These are phyloP conservation scores for Lichina pygmaea DNA, from an alignment of 495 filamentous ascomycete species.

Conservation along the genomic window DNA sequence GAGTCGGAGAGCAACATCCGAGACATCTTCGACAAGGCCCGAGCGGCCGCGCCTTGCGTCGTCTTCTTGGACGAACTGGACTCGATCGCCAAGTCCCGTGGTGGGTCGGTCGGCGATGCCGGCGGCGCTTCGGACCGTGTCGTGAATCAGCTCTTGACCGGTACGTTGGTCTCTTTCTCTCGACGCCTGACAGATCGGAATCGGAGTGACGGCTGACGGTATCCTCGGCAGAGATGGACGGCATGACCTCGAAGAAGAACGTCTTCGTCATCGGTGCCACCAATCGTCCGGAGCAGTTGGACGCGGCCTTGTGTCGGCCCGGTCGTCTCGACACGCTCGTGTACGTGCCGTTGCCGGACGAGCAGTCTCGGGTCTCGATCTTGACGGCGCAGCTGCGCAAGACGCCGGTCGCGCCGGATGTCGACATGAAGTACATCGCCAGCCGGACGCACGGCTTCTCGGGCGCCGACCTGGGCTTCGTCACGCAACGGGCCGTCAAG, in stretches of 20 bases:
- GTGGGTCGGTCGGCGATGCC: slow-evolving; percentile 87
- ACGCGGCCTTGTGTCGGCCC: slow-evolving; percentile 90
- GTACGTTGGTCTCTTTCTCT: slow-evolving; percentile 24
- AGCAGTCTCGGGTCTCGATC: slow-evolving; percentile 62
- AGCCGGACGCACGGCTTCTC: slow-evolving; percentile 97
- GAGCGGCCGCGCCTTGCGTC: slow-evolving; percentile 91
- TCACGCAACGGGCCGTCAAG: slow-evolving; percentile 96
- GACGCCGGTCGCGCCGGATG: slow-evolving; percentile 71
- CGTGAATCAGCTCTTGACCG: slow-evolving; percentile 95
- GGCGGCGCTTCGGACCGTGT: slow-evolving; percentile 98
- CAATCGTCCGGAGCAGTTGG: slow-evolving; percentile 93
- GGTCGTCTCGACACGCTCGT: slow-evolving; percentile 96
- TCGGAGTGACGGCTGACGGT: slow-evolving; percentile 14
- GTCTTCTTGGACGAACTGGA: slow-evolving; percentile 98
- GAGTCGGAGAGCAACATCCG: slow-evolving; percentile 99
- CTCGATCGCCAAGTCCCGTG: slow-evolving; percentile 97
- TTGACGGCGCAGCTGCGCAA: slow-evolving; percentile 94
- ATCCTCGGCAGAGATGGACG: slow-evolving; percentile 58
- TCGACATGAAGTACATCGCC: slow-evolving; percentile 76
- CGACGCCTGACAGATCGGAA: not conserved
- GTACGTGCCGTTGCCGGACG: slow-evolving; percentile 89
- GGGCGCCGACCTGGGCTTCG: slow-evolving; percentile 96
- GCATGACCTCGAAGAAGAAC: slow-evolving; percentile 99
- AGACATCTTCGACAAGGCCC: slow-evolving; percentile 98
- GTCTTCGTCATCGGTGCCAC: slow-evolving; percentile 98